phyloP scores from a whole-genome alignment of 2,329 filamentous ascomycete genomes.

The Chalaropsis ovoidea region DNA sequence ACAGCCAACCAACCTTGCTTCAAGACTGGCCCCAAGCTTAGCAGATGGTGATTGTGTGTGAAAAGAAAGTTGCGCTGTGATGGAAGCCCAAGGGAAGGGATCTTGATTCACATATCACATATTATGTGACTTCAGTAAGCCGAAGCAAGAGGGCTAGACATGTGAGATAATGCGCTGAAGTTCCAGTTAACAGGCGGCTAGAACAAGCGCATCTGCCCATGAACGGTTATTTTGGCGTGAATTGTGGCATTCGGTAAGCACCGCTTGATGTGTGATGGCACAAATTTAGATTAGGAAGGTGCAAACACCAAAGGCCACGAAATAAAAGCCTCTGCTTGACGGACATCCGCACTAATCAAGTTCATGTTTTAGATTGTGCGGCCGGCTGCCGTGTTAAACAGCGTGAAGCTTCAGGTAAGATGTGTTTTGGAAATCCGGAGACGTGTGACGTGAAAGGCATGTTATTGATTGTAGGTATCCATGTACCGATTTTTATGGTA shows the following conservation, averaged over 20 bases:
- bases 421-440: not conserved
- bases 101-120: not conserved
- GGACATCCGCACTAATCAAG: not conserved
- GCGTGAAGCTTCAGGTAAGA: not conserved
- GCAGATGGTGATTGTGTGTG: not conserved
- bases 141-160: not conserved
- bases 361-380: slow-evolving; percentile 1
- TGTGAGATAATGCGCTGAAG: not conserved
- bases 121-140: not conserved
- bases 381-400: not conserved
- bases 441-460: not conserved
- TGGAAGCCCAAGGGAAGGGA: too few species aligned
- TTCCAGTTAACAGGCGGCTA: too few species aligned
- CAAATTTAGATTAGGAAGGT: slow-evolving; percentile 7
- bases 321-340: not conserved
- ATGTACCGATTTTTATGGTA: not conserved
- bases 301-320: not conserved
- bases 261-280: not conserved
- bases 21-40: too few species aligned
- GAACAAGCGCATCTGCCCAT: not conserved
- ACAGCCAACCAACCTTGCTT: not conserved
- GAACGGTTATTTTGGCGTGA: not conserved
- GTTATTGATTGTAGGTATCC: not conserved
- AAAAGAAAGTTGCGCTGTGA: not conserved
- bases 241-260: not conserved